Percentiles rank a stretch among this genome's conserved stretches.
Conservation (phyloP, 805 yeast species). For the Nakazawaea molendinolei region DNA sequence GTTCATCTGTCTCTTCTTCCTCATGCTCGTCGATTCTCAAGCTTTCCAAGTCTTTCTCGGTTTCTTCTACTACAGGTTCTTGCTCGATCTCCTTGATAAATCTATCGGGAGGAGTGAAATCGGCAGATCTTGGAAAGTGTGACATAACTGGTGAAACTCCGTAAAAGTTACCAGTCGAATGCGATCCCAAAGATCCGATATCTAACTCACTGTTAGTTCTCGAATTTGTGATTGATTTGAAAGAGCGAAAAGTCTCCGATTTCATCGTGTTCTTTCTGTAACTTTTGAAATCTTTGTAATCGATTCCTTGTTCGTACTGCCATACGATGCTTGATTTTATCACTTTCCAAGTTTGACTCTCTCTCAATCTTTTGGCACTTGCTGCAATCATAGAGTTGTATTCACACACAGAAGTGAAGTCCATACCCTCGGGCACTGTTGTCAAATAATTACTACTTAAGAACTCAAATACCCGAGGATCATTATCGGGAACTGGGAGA, state of each 20-base stretch:
- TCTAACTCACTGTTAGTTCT: slow-evolving; percentile 12
- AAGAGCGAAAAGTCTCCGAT: neutral
- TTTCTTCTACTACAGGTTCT: neutral
- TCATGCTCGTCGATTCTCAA: slow-evolving; percentile 1
- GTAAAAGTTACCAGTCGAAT: slow-evolving; percentile 11
- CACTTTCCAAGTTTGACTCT: slow-evolving; percentile 58
- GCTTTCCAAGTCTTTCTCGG: too few species aligned
- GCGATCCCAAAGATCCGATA: slow-evolving; percentile 12
- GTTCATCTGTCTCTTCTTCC: slow-evolving; percentile 17
- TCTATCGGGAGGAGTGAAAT: slow-evolving; percentile 6
- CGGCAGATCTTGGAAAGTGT: neutral
- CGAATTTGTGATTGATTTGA: slow-evolving; percentile 2
- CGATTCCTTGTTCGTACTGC: slow-evolving; percentile 16
- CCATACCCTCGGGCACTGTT: slow-evolving; percentile 40
- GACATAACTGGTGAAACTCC: slow-evolving; percentile 3
- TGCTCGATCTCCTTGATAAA: slow-evolving; percentile 9
- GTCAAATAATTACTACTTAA: slow-evolving; percentile 44
- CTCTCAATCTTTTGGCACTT: slow-evolving; percentile 41
- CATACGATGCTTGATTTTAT: slow-evolving; percentile 41
- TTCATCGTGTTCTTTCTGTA: slow-evolving; percentile 3
- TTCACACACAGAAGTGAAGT: slow-evolving; percentile 47
- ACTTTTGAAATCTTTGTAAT: slow-evolving; percentile 6
- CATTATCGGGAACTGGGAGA: slow-evolving; percentile 36
- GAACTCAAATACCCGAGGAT: slow-evolving; percentile 36
- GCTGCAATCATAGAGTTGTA: slow-evolving; percentile 53